Base-by-base conservation (phyloP, 2,329 filamentous ascomycete genomes). In the Thelonectria discophora region DNA sequence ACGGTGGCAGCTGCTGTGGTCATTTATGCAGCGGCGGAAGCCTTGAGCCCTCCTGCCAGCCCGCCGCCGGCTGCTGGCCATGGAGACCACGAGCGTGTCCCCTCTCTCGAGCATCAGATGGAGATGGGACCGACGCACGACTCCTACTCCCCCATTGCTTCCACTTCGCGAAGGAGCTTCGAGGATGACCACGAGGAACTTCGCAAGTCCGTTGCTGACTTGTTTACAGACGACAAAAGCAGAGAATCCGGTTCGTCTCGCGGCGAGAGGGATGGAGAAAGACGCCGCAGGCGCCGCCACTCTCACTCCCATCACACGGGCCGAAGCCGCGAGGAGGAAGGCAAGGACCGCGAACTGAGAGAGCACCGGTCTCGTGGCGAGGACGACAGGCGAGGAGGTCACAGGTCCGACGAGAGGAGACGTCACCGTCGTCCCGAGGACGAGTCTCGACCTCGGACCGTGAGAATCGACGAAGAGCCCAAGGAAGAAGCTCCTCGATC, bases 1-100 rank as follows among this genome's bases (percentile, higher is more conserved):
- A 79, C 81, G 34, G 74, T 86, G 32, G 84, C 84, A 34, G 81
- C 84, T 34, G 84, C 82, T 13, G 84, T 85, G 21, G 78, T 85
- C 21, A 79, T 86, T 18, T 84, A 84, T 63, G 83, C 84, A 40
- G 78, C 83, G 9, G 82, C 78, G 34, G 81, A 82, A 62, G 79
- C 77, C 45, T 70, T 85, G 59, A 82, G 79, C 58, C 79, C 80
- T 47, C 75, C 75, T 24, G 72, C 70, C 30, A 79, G 77, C 67
- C 79, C 73, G 24, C 54, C 51, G 27, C 62, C 69, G 20, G 11
- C 30, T 58, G 58, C 66, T 51, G 55, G 70, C 50, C 66, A 65
- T 32, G 58, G 68, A 48, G 47, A 71, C 50, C 68, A 74, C 49
- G 65, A 68, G 54, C 66, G 67, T 27, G 54, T 74, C 45, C 67